These are phyloP conservation scores for Aspergillus quadricinctus DNA, from an alignment of 2,329 filamentous ascomycete genomes.

Conservation along the genomic window DNA sequence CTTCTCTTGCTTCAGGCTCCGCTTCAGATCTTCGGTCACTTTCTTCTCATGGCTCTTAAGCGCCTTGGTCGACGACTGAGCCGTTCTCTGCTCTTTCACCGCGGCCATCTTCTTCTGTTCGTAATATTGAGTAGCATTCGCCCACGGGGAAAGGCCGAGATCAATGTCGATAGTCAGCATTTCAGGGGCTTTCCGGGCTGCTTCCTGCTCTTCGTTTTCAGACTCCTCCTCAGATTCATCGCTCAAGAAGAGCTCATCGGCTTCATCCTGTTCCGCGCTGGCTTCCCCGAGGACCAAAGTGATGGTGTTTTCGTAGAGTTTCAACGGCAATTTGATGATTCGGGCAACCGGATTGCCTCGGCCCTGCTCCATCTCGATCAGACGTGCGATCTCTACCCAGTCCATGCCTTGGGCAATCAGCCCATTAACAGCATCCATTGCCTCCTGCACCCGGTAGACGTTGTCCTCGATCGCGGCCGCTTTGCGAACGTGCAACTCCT, in stretches of 20 bases:
- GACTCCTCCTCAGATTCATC: slow-evolving; percentile 52
- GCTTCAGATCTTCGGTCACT: slow-evolving; percentile 78
- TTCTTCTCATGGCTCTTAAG: slow-evolving; percentile 88
- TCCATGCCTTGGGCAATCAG: slow-evolving; percentile 95
- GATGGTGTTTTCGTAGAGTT: slow-evolving; percentile 82
- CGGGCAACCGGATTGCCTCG: slow-evolving; percentile 78
- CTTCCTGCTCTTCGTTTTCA: slow-evolving; percentile 24
- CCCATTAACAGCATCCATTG: slow-evolving; percentile 85
- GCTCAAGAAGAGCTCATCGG: slow-evolving; percentile 61
- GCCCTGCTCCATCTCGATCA: slow-evolving; percentile 83
- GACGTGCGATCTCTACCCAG: slow-evolving; percentile 83
- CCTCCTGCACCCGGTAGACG: slow-evolving; percentile 84
- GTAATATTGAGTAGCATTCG: slow-evolving; percentile 88
- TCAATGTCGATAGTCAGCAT: slow-evolving; percentile 76
- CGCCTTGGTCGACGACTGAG: slow-evolving; percentile 74
- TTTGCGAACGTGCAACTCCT: slow-evolving; percentile 79
- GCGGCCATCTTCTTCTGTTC: slow-evolving; percentile 81
- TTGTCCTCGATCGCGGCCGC: slow-evolving; percentile 89
- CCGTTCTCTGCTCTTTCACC: slow-evolving; percentile 81
- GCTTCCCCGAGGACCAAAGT: slow-evolving; percentile 74
- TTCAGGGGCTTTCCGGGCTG: slow-evolving; percentile 26
- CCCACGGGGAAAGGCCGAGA: slow-evolving; percentile 75
- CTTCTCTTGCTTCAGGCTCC: slow-evolving; percentile 87
- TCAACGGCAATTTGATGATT: slow-evolving; percentile 81
- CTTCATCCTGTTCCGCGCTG: slow-evolving; percentile 59